These are phyloP conservation scores for Fusarium sp. DNA, from an alignment of 2,329 filamentous ascomycete species.

Conservation along the genomic window DNA sequence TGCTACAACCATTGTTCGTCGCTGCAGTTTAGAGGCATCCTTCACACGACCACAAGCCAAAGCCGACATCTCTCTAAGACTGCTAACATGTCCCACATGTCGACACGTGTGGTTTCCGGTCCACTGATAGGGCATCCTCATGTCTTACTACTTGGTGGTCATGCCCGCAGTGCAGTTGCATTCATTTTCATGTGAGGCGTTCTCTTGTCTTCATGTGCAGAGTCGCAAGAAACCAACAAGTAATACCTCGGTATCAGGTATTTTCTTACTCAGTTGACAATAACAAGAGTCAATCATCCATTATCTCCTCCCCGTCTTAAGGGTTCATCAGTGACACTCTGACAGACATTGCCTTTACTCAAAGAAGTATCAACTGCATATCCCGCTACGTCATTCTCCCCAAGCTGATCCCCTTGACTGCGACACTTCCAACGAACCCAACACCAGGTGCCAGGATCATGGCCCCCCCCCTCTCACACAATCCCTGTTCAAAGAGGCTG, in stretches of 20 bases:
- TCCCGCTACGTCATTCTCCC: constrained; percentile 28
- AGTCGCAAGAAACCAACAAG: neutral
- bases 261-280: neutral
- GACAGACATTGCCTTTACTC: constrained; percentile 15
- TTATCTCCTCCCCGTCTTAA: neutral
- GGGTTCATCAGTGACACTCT: constrained; percentile 1
- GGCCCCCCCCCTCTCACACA: neutral
- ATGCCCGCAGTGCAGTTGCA: neutral
- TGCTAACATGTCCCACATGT: neutral
- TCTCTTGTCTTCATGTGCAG: constrained; percentile 16
- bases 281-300: neutral
- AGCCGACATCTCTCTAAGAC: neutral
- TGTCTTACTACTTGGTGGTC: neutral
- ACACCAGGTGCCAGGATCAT: constrained; percentile 1
- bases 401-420: neutral
- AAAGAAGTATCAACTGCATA: constrained; percentile 20
- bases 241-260: neutral
- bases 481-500: constrained; percentile 4
- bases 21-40: neutral
- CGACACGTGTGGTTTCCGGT: constrained; percentile 21
- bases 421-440: constrained; percentile 8
- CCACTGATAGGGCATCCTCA: constrained; percentile 2
- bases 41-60: constrained; percentile 5
- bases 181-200: neutral
- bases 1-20: neutral